Conservation (phyloP, 768 basidiomycete species). For the Tulasnella sp. region DNA sequence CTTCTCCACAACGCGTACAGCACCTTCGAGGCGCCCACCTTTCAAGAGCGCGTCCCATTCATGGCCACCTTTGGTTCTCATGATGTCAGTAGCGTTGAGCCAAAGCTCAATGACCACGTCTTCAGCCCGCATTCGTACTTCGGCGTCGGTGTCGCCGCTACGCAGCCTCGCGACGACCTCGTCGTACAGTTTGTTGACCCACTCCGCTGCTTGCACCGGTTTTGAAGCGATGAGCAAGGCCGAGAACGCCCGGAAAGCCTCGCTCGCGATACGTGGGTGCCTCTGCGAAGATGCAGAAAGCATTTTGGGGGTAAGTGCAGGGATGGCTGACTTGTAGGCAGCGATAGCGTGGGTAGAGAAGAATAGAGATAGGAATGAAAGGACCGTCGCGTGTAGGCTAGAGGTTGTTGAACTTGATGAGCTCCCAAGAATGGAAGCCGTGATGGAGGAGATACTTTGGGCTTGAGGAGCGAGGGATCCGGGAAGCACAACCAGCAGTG, state of each 20-base stretch:
- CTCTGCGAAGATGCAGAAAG: slow-evolving; percentile 66
- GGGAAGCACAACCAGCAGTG: slow-evolving; percentile 66
- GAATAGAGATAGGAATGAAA: slow-evolving; percentile 78
- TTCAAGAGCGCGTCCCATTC: slow-evolving; percentile 76
- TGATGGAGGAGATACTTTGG: slow-evolving; percentile 47
- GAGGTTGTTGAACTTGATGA: slow-evolving; percentile 67
- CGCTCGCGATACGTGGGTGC: slow-evolving; percentile 80
- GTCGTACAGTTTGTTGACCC: slow-evolving; percentile 63
- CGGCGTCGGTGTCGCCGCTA: slow-evolving; percentile 80
- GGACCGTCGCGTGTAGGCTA: slow-evolving; percentile 66
- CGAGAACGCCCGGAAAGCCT: slow-evolving; percentile 80
- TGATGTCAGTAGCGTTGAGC: slow-evolving; percentile 69
- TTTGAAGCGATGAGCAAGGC: slow-evolving; percentile 65
- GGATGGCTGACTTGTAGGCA: slow-evolving; percentile 49
- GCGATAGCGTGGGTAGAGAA: slow-evolving; percentile 59
- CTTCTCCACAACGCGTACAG: slow-evolving; percentile 70
- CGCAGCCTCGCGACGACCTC: slow-evolving; percentile 60
- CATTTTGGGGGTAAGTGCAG: slow-evolving; percentile 59
- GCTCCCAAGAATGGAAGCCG: slow-evolving; percentile 53
- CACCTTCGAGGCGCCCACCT: slow-evolving; percentile 58
- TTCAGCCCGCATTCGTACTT: slow-evolving; percentile 75
- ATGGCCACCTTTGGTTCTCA: slow-evolving; percentile 48
- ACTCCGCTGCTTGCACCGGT: slow-evolving; percentile 34
- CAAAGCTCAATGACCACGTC: slow-evolving; percentile 78
- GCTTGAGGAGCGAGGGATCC: slow-evolving; percentile 70